phyloP scores from a whole-genome alignment of 2,329 filamentous ascomycete species.

The Clonostachys rhizophaga region DNA sequence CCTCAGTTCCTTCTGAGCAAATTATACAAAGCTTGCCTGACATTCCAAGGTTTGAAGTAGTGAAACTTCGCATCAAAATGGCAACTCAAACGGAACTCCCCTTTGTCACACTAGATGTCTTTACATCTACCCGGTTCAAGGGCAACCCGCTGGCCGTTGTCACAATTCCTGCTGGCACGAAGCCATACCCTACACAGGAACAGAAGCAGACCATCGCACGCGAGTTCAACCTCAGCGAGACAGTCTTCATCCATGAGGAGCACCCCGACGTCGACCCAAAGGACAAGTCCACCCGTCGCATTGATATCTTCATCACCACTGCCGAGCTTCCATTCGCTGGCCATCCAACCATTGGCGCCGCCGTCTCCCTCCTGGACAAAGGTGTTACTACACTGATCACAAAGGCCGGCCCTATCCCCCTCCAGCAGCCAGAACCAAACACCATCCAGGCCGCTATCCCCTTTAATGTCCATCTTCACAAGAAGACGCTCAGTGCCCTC shows the following conservation, averaged over 20 bases:
- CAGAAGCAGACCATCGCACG: constrained; percentile 54
- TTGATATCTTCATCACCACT: constrained; percentile 55
- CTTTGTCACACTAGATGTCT: constrained; percentile 54
- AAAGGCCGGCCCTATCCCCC: constrained; percentile 50
- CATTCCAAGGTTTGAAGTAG: no score
- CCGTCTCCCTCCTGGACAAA: constrained; percentile 40
- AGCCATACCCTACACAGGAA: constrained; percentile 35
- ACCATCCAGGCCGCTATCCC: constrained; percentile 59
- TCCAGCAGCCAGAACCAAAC: constrained; percentile 30
- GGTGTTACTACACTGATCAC: constrained; percentile 39
- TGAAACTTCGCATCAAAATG: no score
- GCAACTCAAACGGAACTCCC: constrained; percentile 23
- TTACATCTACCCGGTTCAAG: constrained; percentile 42
- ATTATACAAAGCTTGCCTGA: no score
- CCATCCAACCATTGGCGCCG: constrained; percentile 56
- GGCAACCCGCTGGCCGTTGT: constrained; percentile 61
- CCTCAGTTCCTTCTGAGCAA: no score
- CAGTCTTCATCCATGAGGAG: constrained; percentile 53
- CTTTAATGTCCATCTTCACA: constrained; percentile 61
- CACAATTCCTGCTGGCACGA: constrained; percentile 36
- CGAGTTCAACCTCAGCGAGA: constrained; percentile 63
- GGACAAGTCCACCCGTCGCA: constrained; percentile 24
- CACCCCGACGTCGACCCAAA: constrained; percentile 17
- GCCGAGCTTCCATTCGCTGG: constrained; percentile 59
- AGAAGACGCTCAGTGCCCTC: constrained; percentile 23